Percentiles rank a stretch among this genome's conserved stretches.
These are phyloP conservation scores for Mycena metata DNA, from an alignment of 768 basidiomycete species.

Conservation along the genomic window DNA sequence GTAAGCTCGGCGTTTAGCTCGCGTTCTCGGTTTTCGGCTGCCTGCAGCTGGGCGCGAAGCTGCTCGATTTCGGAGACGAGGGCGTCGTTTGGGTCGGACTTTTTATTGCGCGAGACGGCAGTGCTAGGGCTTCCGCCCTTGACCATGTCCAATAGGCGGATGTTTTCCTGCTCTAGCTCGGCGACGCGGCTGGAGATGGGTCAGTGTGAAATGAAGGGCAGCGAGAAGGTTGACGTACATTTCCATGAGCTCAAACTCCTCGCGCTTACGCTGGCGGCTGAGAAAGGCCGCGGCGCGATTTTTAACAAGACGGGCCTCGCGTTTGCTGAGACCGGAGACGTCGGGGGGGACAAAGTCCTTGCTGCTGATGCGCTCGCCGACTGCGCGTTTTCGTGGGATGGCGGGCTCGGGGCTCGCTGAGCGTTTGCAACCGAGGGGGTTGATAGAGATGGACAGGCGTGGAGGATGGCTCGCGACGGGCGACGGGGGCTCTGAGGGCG, in stretches of 20 bases:
- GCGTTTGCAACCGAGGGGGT: constrained; percentile 57
- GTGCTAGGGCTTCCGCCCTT: constrained; percentile 51
- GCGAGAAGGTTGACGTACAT: constrained; percentile 67
- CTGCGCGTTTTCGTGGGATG: constrained; percentile 57
- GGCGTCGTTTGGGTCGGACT: constrained; percentile 49
- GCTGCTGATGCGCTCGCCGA: constrained; percentile 67
- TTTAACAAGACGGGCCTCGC: constrained; percentile 92
- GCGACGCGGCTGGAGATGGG: constrained; percentile 75
- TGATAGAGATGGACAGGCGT: constrained; percentile 52
- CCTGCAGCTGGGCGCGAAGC: constrained; percentile 74
- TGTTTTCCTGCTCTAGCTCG: constrained; percentile 89
- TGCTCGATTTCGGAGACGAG: constrained; percentile 74
- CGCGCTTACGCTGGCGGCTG: constrained; percentile 90
- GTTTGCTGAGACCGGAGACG: constrained; percentile 88
- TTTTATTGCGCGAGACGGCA: constrained; percentile 44
- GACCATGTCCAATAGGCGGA: constrained; percentile 73
- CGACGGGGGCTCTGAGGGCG: constrained; percentile 53
- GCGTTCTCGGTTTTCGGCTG: constrained; percentile 75
- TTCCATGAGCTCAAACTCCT: constrained; percentile 94
- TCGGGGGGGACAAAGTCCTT: constrained; percentile 93
- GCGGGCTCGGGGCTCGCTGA: constrained; percentile 58
- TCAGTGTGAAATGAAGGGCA: constrained; percentile 18
- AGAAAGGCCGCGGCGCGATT: constrained; percentile 94
- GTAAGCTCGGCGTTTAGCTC: constrained; percentile 75
- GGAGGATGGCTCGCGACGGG: constrained; percentile 44